phyloP scores from a whole-genome alignment of 257 asterid genomes.

The Primulina tabacum region DNA sequence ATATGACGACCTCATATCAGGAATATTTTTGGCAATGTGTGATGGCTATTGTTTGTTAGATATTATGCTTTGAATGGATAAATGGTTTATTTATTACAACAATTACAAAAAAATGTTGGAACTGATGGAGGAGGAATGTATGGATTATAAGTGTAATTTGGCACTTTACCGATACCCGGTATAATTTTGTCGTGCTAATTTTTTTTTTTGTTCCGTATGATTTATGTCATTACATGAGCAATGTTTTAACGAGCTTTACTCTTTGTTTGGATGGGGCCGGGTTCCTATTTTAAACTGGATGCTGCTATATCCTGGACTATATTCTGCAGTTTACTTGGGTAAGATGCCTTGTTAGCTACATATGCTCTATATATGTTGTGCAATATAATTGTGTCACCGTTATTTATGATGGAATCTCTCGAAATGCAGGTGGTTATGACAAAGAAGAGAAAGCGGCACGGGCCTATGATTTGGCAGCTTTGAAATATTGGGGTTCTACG shows the following conservation, averaged over 20 bases:
- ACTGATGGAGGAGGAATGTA: no score
- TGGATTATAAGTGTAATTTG: background rate
- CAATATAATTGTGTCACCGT: background rate
- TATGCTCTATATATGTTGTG: background rate
- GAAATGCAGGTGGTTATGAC: conserved; percentile 77
- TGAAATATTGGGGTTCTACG: conserved; percentile 90
- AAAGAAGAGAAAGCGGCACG: conserved; percentile 93
- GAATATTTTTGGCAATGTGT: background rate
- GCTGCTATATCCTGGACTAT: conserved; percentile 26
- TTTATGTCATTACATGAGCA: background rate
- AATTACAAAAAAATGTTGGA: no score
- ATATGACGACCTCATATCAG: background rate
- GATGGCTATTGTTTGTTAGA: no score
- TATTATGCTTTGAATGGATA: no score
- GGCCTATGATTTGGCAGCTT: conserved; percentile 88
- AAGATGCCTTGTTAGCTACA: conserved; percentile 17
- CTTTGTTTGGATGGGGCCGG: conserved; percentile 34
- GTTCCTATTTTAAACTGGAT: conserved; percentile 28
- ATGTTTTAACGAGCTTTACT: conserved; percentile 23
- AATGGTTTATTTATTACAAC: no score
- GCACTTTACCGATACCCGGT: background rate
- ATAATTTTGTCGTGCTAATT: background rate
- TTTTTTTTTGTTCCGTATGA: background rate
- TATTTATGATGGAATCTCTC: conserved; percentile 13
- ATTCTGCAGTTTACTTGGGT: conserved; percentile 84